A percentile compares a stretch with the other conserved stretches of the same genome.
phyloP scores from a whole-genome alignment of 768 basidiomycete genomes.

The Fibroporia radiculosa region DNA sequence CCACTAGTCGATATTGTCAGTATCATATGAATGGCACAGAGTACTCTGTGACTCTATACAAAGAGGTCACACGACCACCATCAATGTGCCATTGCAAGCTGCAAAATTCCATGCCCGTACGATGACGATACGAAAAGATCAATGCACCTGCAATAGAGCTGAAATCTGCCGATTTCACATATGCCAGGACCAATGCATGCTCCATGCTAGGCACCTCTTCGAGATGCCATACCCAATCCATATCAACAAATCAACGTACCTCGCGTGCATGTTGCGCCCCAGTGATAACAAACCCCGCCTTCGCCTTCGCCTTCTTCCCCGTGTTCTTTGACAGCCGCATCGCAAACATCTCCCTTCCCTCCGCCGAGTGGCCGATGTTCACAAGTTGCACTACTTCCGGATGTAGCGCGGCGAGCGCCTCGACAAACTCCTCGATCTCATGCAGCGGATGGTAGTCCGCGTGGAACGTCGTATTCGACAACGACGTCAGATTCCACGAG shows the following conservation, averaged over 20 bases:
- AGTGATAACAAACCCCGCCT: conserved; percentile 51
- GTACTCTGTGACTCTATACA: too few relatives aligned
- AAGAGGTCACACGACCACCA: too few relatives aligned
- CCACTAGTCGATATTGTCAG: conserved; percentile 43
- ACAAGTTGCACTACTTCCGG: conserved; percentile 41
- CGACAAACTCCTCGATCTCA: conserved; percentile 46
- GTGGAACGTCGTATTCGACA: conserved; percentile 30
- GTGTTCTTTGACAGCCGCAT: conserved; percentile 36
- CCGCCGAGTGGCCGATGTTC: conserved; percentile 46
- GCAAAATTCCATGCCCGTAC: too few relatives aligned
- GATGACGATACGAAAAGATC: too few relatives aligned
- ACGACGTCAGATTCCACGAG: conserved; percentile 19
- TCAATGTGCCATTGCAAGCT: too few relatives aligned
- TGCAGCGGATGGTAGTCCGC: conserved; percentile 45
- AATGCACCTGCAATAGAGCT: too few relatives aligned
- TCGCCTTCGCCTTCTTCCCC: conserved; percentile 9
- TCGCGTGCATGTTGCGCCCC: conserved; percentile 75
- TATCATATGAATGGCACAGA: background rate
- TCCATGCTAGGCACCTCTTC: too few relatives aligned
- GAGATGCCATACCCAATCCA: too few relatives aligned
- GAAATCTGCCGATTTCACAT: too few relatives aligned
- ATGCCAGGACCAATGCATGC: too few relatives aligned
- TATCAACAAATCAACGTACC: conserved; percentile 38
- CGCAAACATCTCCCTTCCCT: conserved; percentile 52
- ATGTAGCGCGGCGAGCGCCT: conserved; percentile 35